Percentiles rank a stretch among this genome's conserved stretches.
phyloP scores from a whole-genome alignment of 2,329 filamentous ascomycete genomes.

The Coniella lustricola region DNA sequence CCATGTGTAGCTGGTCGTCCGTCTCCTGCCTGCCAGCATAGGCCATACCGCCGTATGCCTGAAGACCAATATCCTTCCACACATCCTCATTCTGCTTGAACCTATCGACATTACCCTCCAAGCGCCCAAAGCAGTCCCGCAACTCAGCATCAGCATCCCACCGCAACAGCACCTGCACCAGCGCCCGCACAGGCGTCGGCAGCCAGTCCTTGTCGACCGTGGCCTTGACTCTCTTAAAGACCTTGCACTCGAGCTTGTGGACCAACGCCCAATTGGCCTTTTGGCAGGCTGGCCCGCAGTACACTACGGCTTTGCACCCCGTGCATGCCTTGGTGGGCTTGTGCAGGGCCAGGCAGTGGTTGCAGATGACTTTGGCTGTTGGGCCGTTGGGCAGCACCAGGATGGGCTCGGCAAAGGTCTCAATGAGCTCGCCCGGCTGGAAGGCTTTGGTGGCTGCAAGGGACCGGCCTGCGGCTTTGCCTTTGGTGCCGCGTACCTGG shows the following conservation, averaged over 20 bases:
- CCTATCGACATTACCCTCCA: slow-evolving; percentile 41
- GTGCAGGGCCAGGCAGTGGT: slow-evolving; percentile 36
- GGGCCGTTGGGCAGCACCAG: slow-evolving; percentile 41
- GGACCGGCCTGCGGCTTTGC: slow-evolving; percentile 31
- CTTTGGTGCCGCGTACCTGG: slow-evolving; percentile 21
- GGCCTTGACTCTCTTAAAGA: slow-evolving; percentile 31
- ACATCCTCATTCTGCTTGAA: slow-evolving; percentile 28
- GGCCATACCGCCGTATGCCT: slow-evolving; percentile 42
- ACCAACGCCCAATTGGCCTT: slow-evolving; percentile 42
- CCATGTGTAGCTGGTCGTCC: slow-evolving; percentile 30
- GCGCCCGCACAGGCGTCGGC: slow-evolving; percentile 49
- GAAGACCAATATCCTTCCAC: slow-evolving; percentile 42
- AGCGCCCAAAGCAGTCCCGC: slow-evolving; percentile 26
- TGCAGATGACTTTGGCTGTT: slow-evolving; percentile 37
- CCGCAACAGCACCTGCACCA: slow-evolving; percentile 43
- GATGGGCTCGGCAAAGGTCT: slow-evolving; percentile 35
- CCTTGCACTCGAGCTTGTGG: slow-evolving; percentile 49
- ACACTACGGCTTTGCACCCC: slow-evolving; percentile 45
- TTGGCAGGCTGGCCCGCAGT: slow-evolving; percentile 51
- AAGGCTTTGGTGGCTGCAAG: slow-evolving; percentile 37
- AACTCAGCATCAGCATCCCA: slow-evolving; percentile 25
- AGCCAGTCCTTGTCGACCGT: slow-evolving; percentile 28
- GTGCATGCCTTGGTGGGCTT: slow-evolving; percentile 36
- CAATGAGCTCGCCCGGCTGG: slow-evolving; percentile 38
- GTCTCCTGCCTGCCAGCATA: slow-evolving; percentile 35